A percentile compares a stretch with the other conserved stretches of the same genome.
Conservation (phyloP, 2,329 filamentous ascomycete species). For the Fusarium palustre region DNA sequence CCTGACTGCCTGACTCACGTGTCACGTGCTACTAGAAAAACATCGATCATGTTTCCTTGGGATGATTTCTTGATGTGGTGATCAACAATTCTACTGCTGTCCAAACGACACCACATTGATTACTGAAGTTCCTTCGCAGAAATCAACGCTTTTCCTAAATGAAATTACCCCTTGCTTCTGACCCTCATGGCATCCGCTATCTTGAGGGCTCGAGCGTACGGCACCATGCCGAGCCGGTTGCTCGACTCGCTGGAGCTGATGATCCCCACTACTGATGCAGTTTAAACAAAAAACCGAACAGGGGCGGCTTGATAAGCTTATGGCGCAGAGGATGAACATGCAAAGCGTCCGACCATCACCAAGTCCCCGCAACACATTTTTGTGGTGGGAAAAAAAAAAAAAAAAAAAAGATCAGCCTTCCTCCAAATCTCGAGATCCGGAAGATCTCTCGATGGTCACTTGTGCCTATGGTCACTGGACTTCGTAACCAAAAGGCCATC, state of each 20-base stretch:
- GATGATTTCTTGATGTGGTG: neutral
- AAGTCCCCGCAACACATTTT: slow-evolving; percentile 8
- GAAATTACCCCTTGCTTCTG: slow-evolving; percentile 4
- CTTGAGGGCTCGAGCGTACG: slow-evolving; percentile 26
- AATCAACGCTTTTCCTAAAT: neutral
- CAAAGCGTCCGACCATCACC: slow-evolving; percentile 20
- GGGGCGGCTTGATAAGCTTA: slow-evolving; percentile 29
- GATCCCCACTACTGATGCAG: slow-evolving; percentile 13
- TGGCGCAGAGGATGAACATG: slow-evolving; percentile 21
- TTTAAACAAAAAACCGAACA: slow-evolving; percentile 7
- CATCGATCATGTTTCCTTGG: neutral
- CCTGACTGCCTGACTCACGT: neutral
- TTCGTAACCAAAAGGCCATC: slow-evolving; percentile 7
- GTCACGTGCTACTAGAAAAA: neutral
- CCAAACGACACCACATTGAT: neutral
- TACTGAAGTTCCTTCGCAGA: neutral
- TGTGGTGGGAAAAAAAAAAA: neutral
- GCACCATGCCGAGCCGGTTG: slow-evolving; percentile 8
- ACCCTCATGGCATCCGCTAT: slow-evolving; percentile 10
- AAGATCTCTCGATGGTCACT: slow-evolving; percentile 1
- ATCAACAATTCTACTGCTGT: neutral
- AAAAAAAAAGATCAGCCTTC: neutral
- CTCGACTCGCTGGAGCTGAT: slow-evolving; percentile 1
- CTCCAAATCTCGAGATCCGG: slow-evolving; percentile 12
- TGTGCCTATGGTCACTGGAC: neutral